Evolutionary conservation across 352 stramenopile species (phyloP), one percentile per base, ranked within the genome.

Genomic region (Phytophthora idaei): DNA sequence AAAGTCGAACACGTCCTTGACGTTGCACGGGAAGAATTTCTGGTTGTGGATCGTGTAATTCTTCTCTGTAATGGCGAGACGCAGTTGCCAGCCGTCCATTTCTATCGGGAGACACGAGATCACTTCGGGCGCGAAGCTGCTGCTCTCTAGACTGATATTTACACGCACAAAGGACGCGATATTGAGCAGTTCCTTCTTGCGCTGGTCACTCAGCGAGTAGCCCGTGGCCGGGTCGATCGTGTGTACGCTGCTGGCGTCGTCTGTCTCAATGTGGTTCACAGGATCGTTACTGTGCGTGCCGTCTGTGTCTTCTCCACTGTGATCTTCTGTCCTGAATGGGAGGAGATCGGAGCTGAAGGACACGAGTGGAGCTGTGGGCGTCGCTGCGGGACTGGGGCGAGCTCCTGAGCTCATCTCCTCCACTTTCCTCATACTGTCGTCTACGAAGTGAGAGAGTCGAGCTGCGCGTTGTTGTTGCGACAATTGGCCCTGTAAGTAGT

Each of bases 41-140:
- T 77, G 77, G 65, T 93, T 95, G 79, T 95, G 83, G 59, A 93
- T 93, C 64, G 87, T 93, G 69, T 93, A 95, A 74, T 91, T 93
- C 71, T 92, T 92, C 69, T 92, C 85, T 6, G 87, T 95, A 64
- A 95, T 95, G 34, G 85, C 83, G 11, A 95, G 72, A 31, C 87
- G 87, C 27, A 95, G 74, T 57, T 92, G 83, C 87, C 87, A 95
- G 47, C 87, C 87, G 61, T 95, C 87, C 85, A 95, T 91, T 62
- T 95, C 83, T 39, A 95, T 95, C 0, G 87, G 87, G 15, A 95
- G 75, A 60, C 83, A 95, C 68, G 83, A 93, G 61, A 95, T 95
- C 45, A 92, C 85, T 61, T 95, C 87, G 7, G 87, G 87, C 8
- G 72, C 83, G 64, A 93, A 95, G 64, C 84, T 93, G 52, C 83